Evolutionary conservation across 2,329 filamentous ascomycete genomes (phyloP), one percentile per base, ranked within the genome.

Genomic region (Apiospora arundinis): DNA sequence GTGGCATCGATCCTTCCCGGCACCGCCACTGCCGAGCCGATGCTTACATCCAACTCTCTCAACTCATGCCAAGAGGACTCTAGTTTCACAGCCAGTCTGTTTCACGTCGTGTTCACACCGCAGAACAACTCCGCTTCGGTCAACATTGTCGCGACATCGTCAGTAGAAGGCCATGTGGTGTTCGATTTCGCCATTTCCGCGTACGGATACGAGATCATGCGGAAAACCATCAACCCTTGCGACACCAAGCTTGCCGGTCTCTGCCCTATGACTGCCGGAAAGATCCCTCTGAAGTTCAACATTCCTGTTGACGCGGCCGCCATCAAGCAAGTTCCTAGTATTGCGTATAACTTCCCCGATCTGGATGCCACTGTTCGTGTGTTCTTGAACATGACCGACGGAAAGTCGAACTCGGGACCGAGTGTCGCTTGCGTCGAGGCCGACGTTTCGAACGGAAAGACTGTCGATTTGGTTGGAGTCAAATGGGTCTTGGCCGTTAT

Each of bases 261-360:
- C 78, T 98, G 95, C 82, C 95, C 95, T 72, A 97, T 98, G 95
- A 92, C 90, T 74, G 90, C 94, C 11, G 95, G 94, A 75, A 92
- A 93, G 77, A 92, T 97, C 79, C 89, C 92, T 70, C 88, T 97
- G 78, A 87, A 89, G 68, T 93, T 92, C 78, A 92, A 92, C 78
- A 81, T 93, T 46, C 82, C 84, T 7, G 82, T 95, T 56, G 83
- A 86, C 25, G 76, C 81, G 23, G 83, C 85, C 69, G 87, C 92
- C 42, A 84, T 92, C 74, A 82, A 83, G 25, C 81, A 88, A 70
- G 91, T 97, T 78, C 94, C 94, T 70, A 87, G 89, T 66, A 94
- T 97, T 77, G 92, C 93, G 66, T 97, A 94, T 81, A 92, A 88
- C 49, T 92, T 97, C 68, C 94, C 94, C 67, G 94, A 97, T 83